These are phyloP conservation scores for Gracilaria caudata DNA, from an alignment of 23 red algal genomes.

Conservation along the genomic window DNA sequence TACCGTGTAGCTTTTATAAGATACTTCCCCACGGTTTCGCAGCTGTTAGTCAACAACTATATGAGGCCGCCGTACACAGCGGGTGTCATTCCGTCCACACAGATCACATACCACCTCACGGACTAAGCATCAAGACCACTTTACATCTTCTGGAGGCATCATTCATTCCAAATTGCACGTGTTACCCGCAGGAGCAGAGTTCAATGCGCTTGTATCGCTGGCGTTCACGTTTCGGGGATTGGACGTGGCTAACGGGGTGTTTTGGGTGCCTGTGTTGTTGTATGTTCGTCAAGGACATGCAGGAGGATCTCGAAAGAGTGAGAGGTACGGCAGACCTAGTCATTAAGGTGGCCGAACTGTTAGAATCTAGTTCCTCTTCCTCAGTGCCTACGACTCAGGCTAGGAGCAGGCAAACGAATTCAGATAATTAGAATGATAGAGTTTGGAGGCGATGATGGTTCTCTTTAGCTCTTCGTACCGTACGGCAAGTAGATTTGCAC, in stretches of 20 bases:
- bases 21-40: background rate
- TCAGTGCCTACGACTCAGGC: background rate
- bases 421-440: background rate
- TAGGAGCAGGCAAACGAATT: background rate
- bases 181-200: background rate
- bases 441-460: background rate
- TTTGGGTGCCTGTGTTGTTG: slow-evolving; percentile 21
- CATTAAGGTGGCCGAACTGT: background rate
- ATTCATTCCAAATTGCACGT: background rate
- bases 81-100: background rate
- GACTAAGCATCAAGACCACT: background rate
- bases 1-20: background rate
- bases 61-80: background rate
- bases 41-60: background rate
- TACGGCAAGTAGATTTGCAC: background rate
- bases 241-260: background rate
- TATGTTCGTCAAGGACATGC: slow-evolving; percentile 8
- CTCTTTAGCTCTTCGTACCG: background rate
- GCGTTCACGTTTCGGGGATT: slow-evolving; percentile 14
- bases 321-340: background rate
- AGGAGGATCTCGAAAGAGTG: slow-evolving; percentile 12
- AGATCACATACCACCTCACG: background rate
- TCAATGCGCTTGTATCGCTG: slow-evolving; percentile 1
- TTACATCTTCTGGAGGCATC: background rate
- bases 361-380: background rate